phyloP scores from a whole-genome alignment of 192 early-diverging fungal species.

The Dissophora ornata region DNA sequence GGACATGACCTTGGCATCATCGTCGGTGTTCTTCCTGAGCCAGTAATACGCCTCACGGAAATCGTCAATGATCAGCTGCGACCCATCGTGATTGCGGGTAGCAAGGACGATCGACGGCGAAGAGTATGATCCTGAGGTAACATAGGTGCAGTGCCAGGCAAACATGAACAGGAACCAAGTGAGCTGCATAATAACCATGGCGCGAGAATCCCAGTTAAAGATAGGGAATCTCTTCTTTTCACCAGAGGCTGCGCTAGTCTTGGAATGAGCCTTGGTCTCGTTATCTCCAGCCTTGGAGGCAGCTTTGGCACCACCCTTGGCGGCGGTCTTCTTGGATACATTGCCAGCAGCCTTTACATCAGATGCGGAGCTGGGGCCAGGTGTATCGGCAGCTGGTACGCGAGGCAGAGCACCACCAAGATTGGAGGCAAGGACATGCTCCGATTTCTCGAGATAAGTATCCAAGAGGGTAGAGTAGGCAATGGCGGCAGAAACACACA shows the following conservation, averaged over 20 bases:
- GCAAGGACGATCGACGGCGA: conserved; percentile 98
- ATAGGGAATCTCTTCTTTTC: conserved; percentile 55
- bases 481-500: conserved; percentile 94
- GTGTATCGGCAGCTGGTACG: conserved; percentile 9
- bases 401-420: conserved; percentile 8
- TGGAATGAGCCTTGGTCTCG: conserved; percentile 37
- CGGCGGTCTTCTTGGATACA: too few species aligned
- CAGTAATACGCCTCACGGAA: conserved; percentile 99
- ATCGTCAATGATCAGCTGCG: conserved; percentile 97
- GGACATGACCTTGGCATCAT: conserved; percentile 94
- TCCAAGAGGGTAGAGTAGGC: conserved; percentile 90
- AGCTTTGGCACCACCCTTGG: background rate
- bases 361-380: conserved; percentile 8
- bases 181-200: conserved; percentile 72
- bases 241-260: conserved; percentile 4
- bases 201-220: conserved; percentile 60
- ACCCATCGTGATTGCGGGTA: conserved; percentile 87
- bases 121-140: conserved; percentile 97
- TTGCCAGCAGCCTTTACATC: background rate
- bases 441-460: conserved; percentile 74
- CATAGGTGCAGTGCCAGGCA: conserved; percentile 98
- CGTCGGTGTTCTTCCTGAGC: conserved; percentile 95
- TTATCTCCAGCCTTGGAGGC: conserved; percentile 11
- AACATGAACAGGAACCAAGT: conserved; percentile 85
- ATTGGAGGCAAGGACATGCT: conserved; percentile 27